Base-by-base conservation (phyloP, 202 grass and related monocot genomes). In the Elaeis oleifera region DNA sequence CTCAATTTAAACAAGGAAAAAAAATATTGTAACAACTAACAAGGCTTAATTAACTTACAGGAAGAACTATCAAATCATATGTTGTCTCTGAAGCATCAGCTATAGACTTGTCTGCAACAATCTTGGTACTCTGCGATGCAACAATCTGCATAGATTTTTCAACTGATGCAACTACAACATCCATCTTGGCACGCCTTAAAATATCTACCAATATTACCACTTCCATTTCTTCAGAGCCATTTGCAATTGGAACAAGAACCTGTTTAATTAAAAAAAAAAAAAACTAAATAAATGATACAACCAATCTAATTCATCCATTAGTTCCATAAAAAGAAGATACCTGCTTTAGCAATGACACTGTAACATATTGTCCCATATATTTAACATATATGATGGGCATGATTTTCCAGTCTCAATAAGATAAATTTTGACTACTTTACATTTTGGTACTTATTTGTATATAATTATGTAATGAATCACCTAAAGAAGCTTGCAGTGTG, bases 21-120 rank as follows among this genome's bases (percentile, higher is more conserved):
- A 44, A 44, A 44, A 44, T 44, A 44, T 13, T 44, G 9, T 44
- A 13, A 44, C 36, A 44, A 44, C 9, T 44, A 13, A 44, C 36
- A 44, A 44, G 36, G 6, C 36, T 57, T 17, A 6, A 56, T 16
- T 23, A 51, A 18, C 88, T 74, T 91, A 97, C 92, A 52, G 92
- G 84, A 63, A 97, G 80, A 79, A 97, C 72, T 15, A 91, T 97
- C 50, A 97, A 58, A 80, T 97, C 92, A 85, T 91, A 97, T 83
- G 67, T 72, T 59, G 61, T 80, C 54, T 81, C 71, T 19, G 82
- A 86, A 69, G 72, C 84, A 81, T 70, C 80, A 18, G 18, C 39
- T 54, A 97, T 83, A 59, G 70, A 72, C 73, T 83, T 74, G 65
- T 91, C 92, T 56, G 79, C 87, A 78, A 91, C 60, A 68, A 97